These are phyloP conservation scores for Boletus reticuloceps DNA, from an alignment of 768 basidiomycete genomes.

Conservation along the genomic window DNA sequence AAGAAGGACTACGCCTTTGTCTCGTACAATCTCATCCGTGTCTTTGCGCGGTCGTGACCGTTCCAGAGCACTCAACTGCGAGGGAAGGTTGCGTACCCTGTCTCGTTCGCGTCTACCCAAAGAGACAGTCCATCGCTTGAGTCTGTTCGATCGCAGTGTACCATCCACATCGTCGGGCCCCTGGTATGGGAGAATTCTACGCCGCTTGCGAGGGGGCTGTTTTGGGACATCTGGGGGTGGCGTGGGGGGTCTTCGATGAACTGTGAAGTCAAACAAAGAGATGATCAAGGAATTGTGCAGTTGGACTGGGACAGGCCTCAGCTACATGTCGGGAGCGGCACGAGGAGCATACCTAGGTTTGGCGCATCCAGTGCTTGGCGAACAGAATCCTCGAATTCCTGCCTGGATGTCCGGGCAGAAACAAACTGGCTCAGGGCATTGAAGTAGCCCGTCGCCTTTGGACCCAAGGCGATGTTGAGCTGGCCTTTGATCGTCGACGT, in stretches of 20 bases:
- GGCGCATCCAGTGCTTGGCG: constrained; percentile 60
- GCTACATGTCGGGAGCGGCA: neutral
- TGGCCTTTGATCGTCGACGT: constrained; percentile 72
- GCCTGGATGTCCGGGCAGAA: constrained; percentile 62
- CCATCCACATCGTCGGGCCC: constrained; percentile 58
- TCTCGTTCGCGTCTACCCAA: constrained; percentile 75
- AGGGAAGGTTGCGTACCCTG: constrained; percentile 53
- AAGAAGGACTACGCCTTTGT: constrained; percentile 64
- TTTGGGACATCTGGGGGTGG: constrained; percentile 63
- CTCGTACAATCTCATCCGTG: constrained; percentile 66
- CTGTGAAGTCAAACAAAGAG: constrained; percentile 77
- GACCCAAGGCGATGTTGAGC: constrained; percentile 58
- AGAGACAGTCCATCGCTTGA: constrained; percentile 75
- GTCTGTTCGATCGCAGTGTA: constrained; percentile 56
- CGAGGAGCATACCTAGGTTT: constrained; percentile 40
- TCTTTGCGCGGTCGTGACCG: constrained; percentile 45
- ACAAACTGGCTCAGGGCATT: constrained; percentile 63
- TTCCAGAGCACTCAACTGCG: constrained; percentile 44
- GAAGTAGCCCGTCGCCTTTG: constrained; percentile 61
- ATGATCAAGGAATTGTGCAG: constrained; percentile 84
- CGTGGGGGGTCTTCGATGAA: constrained; percentile 63
- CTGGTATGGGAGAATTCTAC: constrained; percentile 68
- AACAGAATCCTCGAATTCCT: constrained; percentile 73
- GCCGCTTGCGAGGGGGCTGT: constrained; percentile 63
- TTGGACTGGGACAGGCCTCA: constrained; percentile 50